Conservation (phyloP, 1,139 yeast genomes). For the Nakaseomyces kungkrabaensis region DNA sequence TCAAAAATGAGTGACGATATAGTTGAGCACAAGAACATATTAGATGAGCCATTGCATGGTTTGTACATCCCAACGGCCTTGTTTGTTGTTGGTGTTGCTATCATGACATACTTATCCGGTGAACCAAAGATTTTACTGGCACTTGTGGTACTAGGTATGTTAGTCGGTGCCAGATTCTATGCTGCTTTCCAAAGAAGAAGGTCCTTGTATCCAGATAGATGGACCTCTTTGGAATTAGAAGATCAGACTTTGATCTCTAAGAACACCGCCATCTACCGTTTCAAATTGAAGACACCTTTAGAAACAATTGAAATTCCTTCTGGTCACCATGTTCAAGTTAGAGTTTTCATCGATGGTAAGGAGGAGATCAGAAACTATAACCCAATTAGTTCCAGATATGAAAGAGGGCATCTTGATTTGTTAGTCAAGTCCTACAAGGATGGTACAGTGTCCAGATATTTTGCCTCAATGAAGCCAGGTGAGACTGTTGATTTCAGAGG, state of each 20-base stretch:
- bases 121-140: constrained; percentile 40
- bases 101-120: constrained; percentile 36
- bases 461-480: constrained; percentile 56
- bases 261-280: constrained; percentile 64
- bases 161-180: constrained; percentile 39
- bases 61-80: constrained; percentile 58
- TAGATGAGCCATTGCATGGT: constrained; percentile 61
- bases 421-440: constrained; percentile 63
- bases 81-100: constrained; percentile 49
- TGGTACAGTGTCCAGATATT: constrained; percentile 55
- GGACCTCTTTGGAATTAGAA: constrained; percentile 56
- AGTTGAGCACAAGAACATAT: constrained; percentile 35
- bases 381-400: constrained; percentile 62
- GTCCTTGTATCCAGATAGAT: constrained; percentile 41
- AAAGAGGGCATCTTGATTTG: constrained; percentile 63
- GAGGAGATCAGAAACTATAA: constrained; percentile 61
- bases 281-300: constrained; percentile 48
- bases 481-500: constrained; percentile 64
- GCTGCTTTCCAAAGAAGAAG: constrained; percentile 39
- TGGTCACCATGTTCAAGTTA: constrained; percentile 60
- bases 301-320: constrained; percentile 59
- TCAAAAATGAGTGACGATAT: constrained; percentile 4
- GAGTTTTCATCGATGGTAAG: constrained; percentile 44
- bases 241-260: constrained; percentile 63
- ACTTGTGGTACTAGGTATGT: constrained; percentile 21